A percentile compares a stretch with the other conserved stretches of the same genome.
phyloP scores from a whole-genome alignment of 345 rosid genomes.

The Eucalyptus virginea region DNA sequence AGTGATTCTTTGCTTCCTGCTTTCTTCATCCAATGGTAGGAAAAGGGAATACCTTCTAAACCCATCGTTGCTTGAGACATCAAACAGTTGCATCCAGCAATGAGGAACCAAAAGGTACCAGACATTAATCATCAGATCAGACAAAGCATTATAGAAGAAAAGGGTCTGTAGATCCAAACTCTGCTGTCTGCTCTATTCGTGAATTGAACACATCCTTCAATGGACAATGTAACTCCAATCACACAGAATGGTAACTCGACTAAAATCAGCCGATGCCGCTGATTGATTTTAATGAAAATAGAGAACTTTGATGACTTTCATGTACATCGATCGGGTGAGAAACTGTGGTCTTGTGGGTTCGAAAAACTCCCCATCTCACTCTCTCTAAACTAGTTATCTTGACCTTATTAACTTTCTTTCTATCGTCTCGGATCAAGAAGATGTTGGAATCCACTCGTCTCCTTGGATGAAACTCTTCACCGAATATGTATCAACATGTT shows the following conservation, averaged over 20 bases:
- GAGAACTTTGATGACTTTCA: not conserved
- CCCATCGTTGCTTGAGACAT: not conserved
- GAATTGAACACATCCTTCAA: not conserved
- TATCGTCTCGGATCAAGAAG: not conserved
- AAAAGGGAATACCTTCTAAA: not conserved
- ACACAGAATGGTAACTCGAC: not conserved
- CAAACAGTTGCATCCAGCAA: not conserved
- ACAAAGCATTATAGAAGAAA: not conserved
- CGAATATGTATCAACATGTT: constrained; percentile 12
- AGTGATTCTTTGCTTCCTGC: not conserved
- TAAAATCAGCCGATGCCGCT: not conserved
- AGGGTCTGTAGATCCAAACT: not conserved
- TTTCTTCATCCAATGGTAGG: not conserved
- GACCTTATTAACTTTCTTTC: not conserved
- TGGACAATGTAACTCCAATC: not conserved
- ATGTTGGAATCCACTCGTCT: constrained; percentile 20
- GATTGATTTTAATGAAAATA: not conserved
- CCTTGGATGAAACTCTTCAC: constrained; percentile 32
- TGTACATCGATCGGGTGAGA: not conserved
- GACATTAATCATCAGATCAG: not conserved
- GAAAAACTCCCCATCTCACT: not conserved
- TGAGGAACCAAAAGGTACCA: not conserved
- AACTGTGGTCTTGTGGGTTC: not conserved
- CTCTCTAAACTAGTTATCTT: not conserved
- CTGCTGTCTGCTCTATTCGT: not conserved